Evolutionary conservation across 2,329 filamentous ascomycete species (phyloP).

Genomic region (Xylariaceae sp.): DNA sequence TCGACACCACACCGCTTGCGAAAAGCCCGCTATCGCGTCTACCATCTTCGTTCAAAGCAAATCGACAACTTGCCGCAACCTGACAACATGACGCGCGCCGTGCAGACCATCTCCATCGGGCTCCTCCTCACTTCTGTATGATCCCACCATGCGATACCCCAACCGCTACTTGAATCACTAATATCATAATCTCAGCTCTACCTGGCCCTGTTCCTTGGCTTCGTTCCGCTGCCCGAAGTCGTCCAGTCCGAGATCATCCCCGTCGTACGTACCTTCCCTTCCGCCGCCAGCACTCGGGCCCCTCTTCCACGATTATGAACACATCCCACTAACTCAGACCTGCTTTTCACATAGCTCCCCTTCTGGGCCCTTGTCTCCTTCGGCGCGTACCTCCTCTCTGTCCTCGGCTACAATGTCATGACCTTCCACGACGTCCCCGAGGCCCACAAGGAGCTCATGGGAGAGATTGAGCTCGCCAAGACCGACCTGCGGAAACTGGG

Average conservation of each 20-base stretch:
- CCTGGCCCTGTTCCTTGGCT: conserved; percentile 76
- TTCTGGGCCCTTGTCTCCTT: conserved; percentile 91
- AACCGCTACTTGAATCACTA: neutral
- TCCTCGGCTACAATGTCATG: conserved; percentile 86
- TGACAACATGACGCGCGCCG: conserved; percentile 83
- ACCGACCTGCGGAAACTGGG: conserved; percentile 68
- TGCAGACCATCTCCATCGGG: conserved; percentile 84
- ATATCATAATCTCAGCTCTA: conserved; percentile 63
- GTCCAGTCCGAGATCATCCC: conserved; percentile 85
- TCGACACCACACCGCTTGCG: too few species aligned
- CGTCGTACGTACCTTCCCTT: conserved; percentile 59
- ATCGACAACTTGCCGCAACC: too few species aligned
- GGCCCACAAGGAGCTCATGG: conserved; percentile 84
- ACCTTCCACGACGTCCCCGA: conserved; percentile 96
- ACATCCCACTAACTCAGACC: too few species aligned
- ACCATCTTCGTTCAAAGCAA: neutral
- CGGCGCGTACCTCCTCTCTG: conserved; percentile 86
- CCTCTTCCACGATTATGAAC: neutral
- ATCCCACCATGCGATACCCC: conserved; percentile 1
- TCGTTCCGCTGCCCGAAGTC: conserved; percentile 73
- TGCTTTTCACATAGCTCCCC: conserved; percentile 61
- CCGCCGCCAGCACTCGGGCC: neutral
- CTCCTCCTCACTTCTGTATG: conserved; percentile 84
- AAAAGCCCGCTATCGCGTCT: too few species aligned
- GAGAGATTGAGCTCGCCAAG: conserved; percentile 75